These are phyloP conservation scores for Striga hermonthica DNA, from an alignment of 305 asterid genomes.

Conservation along the genomic window DNA sequence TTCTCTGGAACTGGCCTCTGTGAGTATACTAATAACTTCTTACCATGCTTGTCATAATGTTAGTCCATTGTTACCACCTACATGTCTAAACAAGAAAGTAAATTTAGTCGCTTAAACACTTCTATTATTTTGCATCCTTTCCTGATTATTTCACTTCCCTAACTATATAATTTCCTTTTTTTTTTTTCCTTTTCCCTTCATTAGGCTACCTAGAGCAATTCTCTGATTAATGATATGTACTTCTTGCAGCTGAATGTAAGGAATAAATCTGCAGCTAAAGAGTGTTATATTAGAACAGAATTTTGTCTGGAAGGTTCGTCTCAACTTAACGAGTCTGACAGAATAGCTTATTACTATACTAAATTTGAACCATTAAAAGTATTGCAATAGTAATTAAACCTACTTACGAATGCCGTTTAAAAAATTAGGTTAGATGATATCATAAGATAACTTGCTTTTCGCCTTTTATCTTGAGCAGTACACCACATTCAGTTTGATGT, in stretches of 20 bases:
- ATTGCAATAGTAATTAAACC: constrained; percentile 16
- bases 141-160: constrained; percentile 1
- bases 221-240: constrained; percentile 30
- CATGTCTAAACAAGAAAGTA: constrained; percentile 12
- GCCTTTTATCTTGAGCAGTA: constrained; percentile 28
- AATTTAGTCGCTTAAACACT: constrained; percentile 18
- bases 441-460: constrained; percentile 5
- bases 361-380: constrained; percentile 2
- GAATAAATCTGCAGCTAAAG: constrained; percentile 95
- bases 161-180: background rate
- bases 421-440: constrained; percentile 12
- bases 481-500: constrained; percentile 10
- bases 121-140: constrained; percentile 23
- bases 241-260: constrained; percentile 72
- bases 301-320: constrained; percentile 80
- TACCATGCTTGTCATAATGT: constrained; percentile 11
- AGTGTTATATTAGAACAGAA: constrained; percentile 83
- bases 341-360: constrained; percentile 10
- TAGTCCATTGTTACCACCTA: constrained; percentile 20
- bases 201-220: constrained; percentile 23
- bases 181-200: background rate
- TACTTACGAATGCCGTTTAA: constrained; percentile 4
- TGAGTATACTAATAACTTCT: constrained; percentile 43
- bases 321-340: constrained; percentile 25
- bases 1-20: constrained; percentile 83